Evolutionary conservation across 805 yeast species (phyloP).

Genomic region (Lipomyces yamanashiensis): DNA sequence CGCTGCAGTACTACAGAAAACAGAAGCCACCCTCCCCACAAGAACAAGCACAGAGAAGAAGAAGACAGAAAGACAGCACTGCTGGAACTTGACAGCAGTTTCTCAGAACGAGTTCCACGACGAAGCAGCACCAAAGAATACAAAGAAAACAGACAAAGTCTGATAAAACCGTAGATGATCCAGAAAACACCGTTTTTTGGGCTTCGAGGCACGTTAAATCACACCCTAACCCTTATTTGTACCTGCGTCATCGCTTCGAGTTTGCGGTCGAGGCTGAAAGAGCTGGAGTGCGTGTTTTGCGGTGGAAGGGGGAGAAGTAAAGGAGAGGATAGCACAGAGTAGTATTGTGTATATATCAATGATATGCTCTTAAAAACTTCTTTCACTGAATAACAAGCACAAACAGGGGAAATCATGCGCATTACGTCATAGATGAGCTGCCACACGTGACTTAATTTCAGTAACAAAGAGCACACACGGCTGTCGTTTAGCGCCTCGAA

Average conservation of each 20-base stretch:
- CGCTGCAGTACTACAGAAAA: too few relatives aligned
- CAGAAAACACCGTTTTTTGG: not conserved
- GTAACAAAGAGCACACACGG: too few relatives aligned
- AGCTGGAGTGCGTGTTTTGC: too few relatives aligned
- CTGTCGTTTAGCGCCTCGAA: too few relatives aligned
- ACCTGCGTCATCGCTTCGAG: slow-evolving; percentile 9
- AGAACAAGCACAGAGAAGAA: not conserved
- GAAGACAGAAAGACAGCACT: not conserved
- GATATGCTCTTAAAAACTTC: too few relatives aligned
- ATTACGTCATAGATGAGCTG: not conserved
- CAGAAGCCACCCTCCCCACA: not conserved
- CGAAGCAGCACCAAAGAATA: not conserved
- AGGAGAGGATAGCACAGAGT: too few relatives aligned
- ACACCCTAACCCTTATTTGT: slow-evolving; percentile 9
- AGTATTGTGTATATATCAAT: too few relatives aligned
- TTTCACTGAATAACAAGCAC: too few relatives aligned
- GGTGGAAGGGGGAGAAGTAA: too few relatives aligned
- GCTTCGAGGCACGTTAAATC: slow-evolving; percentile 3
- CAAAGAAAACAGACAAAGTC: not conserved
- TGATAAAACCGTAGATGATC: not conserved
- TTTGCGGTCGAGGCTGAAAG: not conserved
- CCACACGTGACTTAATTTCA: too few relatives aligned
- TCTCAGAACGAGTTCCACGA: not conserved
- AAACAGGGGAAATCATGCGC: not conserved
- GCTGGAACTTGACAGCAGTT: too few relatives aligned